Evolutionary conservation across 305 asterid species (phyloP).

Genomic region (Galium porrigens): DNA sequence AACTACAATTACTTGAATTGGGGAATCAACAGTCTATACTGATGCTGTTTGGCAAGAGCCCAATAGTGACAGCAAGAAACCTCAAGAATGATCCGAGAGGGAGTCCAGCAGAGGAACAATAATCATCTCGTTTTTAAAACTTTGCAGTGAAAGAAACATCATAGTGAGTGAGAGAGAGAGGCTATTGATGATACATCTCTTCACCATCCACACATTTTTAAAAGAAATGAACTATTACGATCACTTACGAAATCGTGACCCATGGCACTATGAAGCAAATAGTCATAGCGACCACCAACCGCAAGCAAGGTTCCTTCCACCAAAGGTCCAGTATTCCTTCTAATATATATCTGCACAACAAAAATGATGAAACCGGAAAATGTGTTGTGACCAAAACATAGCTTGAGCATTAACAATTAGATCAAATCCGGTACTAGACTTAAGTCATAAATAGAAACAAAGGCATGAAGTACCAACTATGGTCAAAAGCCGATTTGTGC

Average conservation of each 20-base stretch:
- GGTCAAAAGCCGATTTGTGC: not conserved
- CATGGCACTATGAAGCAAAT: constrained; percentile 52
- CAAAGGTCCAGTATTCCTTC: constrained; percentile 47
- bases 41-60: not conserved
- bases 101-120: not conserved
- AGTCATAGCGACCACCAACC: constrained; percentile 92
- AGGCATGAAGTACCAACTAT: not conserved
- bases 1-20: not conserved
- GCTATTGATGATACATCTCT: not conserved
- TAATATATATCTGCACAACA: constrained; percentile 53
- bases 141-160: not conserved
- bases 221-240: constrained; percentile 19
- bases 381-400: not conserved
- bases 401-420: not conserved
- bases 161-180: not conserved
- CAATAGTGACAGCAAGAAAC: not conserved
- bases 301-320: constrained; percentile 84
- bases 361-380: constrained; percentile 6
- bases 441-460: not conserved
- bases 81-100: not conserved
- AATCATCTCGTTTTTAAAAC: not conserved
- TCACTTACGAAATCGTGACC: constrained; percentile 54
- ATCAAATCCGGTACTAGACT: not conserved
- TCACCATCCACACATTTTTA: constrained; percentile 5
- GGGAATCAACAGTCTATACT: not conserved